Conservation (phyloP, 495 filamentous ascomycete species). For the Chlorociboria aeruginascens region DNA sequence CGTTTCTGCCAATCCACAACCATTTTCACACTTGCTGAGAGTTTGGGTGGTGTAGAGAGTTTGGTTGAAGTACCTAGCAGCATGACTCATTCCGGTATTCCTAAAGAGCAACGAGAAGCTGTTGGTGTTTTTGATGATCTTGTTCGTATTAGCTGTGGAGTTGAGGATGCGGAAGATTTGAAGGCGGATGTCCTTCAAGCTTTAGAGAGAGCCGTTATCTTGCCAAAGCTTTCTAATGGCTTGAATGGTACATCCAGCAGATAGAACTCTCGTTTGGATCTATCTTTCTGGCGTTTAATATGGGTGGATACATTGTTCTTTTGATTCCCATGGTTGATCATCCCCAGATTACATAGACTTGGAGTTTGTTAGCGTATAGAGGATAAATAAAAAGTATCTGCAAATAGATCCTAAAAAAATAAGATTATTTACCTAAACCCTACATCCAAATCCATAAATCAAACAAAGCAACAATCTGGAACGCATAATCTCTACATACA, state of each 20-base stretch:
- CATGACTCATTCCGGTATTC: conserved; percentile 98
- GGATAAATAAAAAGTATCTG: too few species aligned
- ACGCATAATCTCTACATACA: too few species aligned
- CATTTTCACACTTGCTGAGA: conserved; percentile 91
- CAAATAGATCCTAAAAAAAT: too few species aligned
- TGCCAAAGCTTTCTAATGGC: conserved; percentile 19
- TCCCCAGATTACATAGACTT: too few species aligned
- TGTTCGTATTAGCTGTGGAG: conserved; percentile 84
- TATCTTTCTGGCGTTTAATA: too few species aligned
- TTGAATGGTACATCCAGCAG: conserved; percentile 1
- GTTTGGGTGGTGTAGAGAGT: conserved; percentile 83
- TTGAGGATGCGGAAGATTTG: conserved; percentile 85
- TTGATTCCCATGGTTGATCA: too few species aligned
- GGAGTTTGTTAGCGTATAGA: too few species aligned
- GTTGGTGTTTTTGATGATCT: conserved; percentile 95
- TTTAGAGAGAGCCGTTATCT: conserved; percentile 56
- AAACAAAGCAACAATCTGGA: too few species aligned
- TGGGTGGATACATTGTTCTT: too few species aligned
- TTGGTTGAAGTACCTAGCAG: conserved; percentile 80
- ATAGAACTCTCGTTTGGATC: background rate
- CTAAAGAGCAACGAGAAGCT: conserved; percentile 74
- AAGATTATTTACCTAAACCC: too few species aligned
- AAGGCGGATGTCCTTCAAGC: conserved; percentile 75
- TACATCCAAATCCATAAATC: too few species aligned
- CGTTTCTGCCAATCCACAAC: conserved; percentile 81